A percentile compares a stretch with the other conserved stretches of the same genome.
phyloP scores from a whole-genome alignment of 2,329 filamentous ascomycete species.

The Westerdykella ornata region DNA sequence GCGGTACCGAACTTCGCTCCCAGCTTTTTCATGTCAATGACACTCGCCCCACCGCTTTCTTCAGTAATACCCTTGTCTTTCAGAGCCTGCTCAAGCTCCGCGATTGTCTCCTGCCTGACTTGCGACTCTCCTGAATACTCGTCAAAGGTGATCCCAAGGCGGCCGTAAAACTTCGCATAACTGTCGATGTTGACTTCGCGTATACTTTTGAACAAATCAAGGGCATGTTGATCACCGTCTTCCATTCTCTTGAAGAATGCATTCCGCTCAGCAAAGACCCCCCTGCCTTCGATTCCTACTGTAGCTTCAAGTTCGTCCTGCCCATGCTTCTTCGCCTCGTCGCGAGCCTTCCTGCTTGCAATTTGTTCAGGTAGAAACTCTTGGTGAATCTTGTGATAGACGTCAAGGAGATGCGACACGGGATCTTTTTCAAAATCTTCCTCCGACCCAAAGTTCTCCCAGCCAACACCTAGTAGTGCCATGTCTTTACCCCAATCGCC shows the following conservation, averaged over 20 bases:
- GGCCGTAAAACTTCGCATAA: slow-evolving; percentile 62
- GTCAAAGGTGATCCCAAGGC: slow-evolving; percentile 65
- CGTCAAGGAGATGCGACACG: slow-evolving; percentile 63
- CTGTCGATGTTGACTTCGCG: slow-evolving; percentile 60
- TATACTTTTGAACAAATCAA: slow-evolving; percentile 60
- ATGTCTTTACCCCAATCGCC: slow-evolving; percentile 64
- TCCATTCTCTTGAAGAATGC: slow-evolving; percentile 66
- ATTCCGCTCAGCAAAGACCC: slow-evolving; percentile 29
- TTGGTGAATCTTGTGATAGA: slow-evolving; percentile 61
- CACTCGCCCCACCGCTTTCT: slow-evolving; percentile 63
- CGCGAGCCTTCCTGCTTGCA: slow-evolving; percentile 49
- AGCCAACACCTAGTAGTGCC: slow-evolving; percentile 58
- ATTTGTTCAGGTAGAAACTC: slow-evolving; percentile 54
- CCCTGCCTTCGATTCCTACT: slow-evolving; percentile 24
- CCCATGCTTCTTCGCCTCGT: slow-evolving; percentile 47
- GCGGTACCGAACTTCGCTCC: slow-evolving; percentile 65
- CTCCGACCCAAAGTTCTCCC: slow-evolving; percentile 60
- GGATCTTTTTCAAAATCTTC: slow-evolving; percentile 57
- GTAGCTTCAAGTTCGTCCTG: slow-evolving; percentile 36
- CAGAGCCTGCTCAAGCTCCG: slow-evolving; percentile 55
- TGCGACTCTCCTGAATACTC: slow-evolving; percentile 68
- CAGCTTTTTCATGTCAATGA: slow-evolving; percentile 66
- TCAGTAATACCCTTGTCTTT: slow-evolving; percentile 59
- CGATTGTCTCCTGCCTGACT: slow-evolving; percentile 61
- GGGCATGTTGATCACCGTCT: slow-evolving; percentile 55